Base-by-base conservation (phyloP, 495 filamentous ascomycete species). In the Umbilicaria muhlenbergii region DNA sequence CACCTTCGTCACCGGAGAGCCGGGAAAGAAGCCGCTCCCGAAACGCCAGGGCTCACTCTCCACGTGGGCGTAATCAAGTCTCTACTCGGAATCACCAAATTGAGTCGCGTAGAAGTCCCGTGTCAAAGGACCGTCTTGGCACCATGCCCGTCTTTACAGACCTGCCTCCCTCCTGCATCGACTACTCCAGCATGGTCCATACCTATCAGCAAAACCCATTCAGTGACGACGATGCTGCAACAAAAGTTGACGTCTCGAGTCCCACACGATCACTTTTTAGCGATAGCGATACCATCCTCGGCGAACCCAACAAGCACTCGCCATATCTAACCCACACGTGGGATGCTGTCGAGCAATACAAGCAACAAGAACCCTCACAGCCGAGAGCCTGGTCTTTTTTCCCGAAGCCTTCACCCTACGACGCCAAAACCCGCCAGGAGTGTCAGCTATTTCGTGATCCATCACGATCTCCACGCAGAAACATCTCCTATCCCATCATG, bases 241-340 rank as follows among this genome's bases (percentile, higher is more conserved):
- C 24, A 28, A 28, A 8, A 28, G 8, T 10, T 6, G 24, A 28
- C 6, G 6, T 16, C 14, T 42, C 39, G 1, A 34, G 31, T 1
- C n/a, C 33, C 31, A 34, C 34, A 19, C 24, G 19, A 12, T 42
- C 39, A 28, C 17, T 33, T 5, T 41, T 38, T 12, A 51, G 49
- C 41, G 47, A 44, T 33, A 15, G 31, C 5, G 43, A 41, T 16
- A 35, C 42, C 17, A 19, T 48, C 24, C 7, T 38, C 24, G 38
- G 35, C 35, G 43, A 49, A 14, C 35, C 18, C 11, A 46, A 11
- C 2, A 41, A 34, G 21, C 39, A 28, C 34, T 49, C 37, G 32
- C 28, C 39, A 13, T 24, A 42, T 32, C 39, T 42, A 15, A 49
- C 41, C 14, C 48, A 44, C 16, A 45, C 46, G n/a, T 36, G 33